These are phyloP conservation scores for Limonium bicolor DNA, from an alignment of 148 eudicot species.

Conservation along the genomic window DNA sequence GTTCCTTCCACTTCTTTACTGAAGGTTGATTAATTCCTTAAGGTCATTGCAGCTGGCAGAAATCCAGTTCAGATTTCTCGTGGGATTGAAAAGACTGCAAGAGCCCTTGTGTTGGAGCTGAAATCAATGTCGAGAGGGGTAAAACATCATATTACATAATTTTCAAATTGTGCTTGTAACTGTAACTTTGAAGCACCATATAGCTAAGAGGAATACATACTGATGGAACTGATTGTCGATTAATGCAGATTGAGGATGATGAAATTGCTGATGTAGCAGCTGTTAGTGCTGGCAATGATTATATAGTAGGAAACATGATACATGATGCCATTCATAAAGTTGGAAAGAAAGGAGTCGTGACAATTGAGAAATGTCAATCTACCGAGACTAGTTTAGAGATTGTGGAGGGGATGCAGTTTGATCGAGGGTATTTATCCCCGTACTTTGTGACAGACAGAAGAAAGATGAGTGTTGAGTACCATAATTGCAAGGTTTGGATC, in stretches of 20 bases:
- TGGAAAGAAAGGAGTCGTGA: slow-evolving; percentile 50
- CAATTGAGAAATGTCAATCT: slow-evolving; percentile 47
- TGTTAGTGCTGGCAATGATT: slow-evolving; percentile 82
- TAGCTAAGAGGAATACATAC: neutral
- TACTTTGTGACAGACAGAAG: slow-evolving; percentile 70
- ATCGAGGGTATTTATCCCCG: slow-evolving; percentile 69
- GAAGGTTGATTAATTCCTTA: slow-evolving; percentile 19
- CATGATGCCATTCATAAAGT: slow-evolving; percentile 46
- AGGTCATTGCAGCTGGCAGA: slow-evolving; percentile 87
- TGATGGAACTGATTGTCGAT: slow-evolving; percentile 5
- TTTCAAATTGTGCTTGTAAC: too few species aligned
- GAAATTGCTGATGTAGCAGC: slow-evolving; percentile 76
- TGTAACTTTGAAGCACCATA: too few species aligned
- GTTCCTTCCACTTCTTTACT: slow-evolving; percentile 14
- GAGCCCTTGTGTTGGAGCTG: slow-evolving; percentile 58
- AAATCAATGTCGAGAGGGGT: slow-evolving; percentile 81
- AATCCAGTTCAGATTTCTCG: slow-evolving; percentile 74
- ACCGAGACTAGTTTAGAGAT: slow-evolving; percentile 38
- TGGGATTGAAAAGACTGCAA: slow-evolving; percentile 77
- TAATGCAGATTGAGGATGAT: slow-evolving; percentile 61
- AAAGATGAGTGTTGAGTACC: slow-evolving; percentile 49
- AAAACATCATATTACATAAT: too few species aligned
- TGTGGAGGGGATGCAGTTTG: slow-evolving; percentile 90
- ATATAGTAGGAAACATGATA: slow-evolving; percentile 69
- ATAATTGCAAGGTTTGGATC: slow-evolving; percentile 60